Evolutionary conservation across 345 rosid genomes (phyloP), one percentile per base, ranked within the genome.

Genomic region (Acer yangbiense): DNA sequence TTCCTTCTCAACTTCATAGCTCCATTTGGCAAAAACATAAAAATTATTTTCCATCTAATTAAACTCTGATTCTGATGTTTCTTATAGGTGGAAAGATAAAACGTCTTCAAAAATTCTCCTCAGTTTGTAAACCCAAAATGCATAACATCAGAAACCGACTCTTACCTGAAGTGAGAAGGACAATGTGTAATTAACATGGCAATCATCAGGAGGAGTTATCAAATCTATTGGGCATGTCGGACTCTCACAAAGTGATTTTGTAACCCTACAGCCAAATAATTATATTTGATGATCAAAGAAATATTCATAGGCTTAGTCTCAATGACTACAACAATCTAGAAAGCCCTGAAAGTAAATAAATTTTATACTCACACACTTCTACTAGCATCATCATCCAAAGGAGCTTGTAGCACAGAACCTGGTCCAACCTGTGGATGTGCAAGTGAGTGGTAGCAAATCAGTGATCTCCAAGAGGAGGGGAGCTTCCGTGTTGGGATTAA

Each of bases 191-290:
- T 96, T 96, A 79, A 92, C 97, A 91, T 94, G 98, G 86, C 99
- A 96, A 83, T 96, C 99, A 85, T 96, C 99, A 48, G 97, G 99
- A 71, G 98, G 99, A 84, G 89, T 91, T 75, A 92, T 89, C 84
- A 96, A 88, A 87, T 96, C 98, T 62, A 82, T 81, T 48, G 99
- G 99, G 81, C 99, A 96, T 84, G 89, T 80, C 77, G 87, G 89
- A 73, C 89, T 93, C 78, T 82, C 88, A 81, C 99, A 96, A 71
- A 93, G 91, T 71, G 94, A 76, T 52, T 85, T 77, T 20, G 97
- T 92, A 80, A 94, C 90, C 87, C 99, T 96, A 79, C 71, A 85
- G 75, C 64, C 83, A 74, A 18, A 48, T 78, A 68, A 44, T 9
- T 69, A 39, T 62, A 50, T 50, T 55, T 64, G 43, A 58, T 10